Conservation (phyloP, 2,329 filamentous ascomycete genomes). For the Pezicula neosporulosa region DNA sequence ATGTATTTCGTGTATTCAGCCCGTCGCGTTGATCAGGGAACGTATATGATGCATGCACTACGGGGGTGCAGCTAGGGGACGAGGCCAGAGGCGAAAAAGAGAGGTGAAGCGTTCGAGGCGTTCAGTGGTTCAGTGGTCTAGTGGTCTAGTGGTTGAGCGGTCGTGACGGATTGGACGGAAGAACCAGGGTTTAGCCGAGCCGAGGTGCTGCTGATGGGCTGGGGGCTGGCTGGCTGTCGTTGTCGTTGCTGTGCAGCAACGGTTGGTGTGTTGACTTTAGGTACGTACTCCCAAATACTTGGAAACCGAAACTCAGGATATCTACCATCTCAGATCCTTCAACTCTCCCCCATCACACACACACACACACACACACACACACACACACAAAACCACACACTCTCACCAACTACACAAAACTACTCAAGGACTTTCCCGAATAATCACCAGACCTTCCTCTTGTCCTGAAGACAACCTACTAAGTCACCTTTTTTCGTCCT, state of each 20-base stretch:
- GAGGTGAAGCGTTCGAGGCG: no score
- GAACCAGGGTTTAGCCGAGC: no score
- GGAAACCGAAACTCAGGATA: background rate
- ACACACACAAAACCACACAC: background rate
- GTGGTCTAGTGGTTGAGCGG: no score
- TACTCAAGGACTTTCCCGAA: slow-evolving; percentile 1
- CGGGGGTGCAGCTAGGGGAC: no score
- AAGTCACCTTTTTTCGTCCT: slow-evolving; percentile 4
- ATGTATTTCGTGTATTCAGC: background rate
- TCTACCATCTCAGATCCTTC: background rate
- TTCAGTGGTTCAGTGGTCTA: no score
- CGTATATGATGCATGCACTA: background rate
- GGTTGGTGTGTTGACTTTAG: no score
- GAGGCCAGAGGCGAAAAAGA: no score
- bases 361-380: background rate
- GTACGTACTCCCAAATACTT: background rate
- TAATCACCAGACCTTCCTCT: slow-evolving; percentile 9
- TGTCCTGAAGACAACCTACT: slow-evolving; percentile 12
- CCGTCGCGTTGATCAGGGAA: slow-evolving; percentile 9
- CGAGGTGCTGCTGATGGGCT: no score
- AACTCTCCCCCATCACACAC: slow-evolving; percentile 1
- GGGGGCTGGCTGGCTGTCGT: no score
- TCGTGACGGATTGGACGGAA: no score
- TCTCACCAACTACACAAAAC: background rate
- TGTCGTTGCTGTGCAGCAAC: no score